Base-by-base conservation (phyloP, 1,284 basidiomycete genomes). In the Coriolopsis trogii region DNA sequence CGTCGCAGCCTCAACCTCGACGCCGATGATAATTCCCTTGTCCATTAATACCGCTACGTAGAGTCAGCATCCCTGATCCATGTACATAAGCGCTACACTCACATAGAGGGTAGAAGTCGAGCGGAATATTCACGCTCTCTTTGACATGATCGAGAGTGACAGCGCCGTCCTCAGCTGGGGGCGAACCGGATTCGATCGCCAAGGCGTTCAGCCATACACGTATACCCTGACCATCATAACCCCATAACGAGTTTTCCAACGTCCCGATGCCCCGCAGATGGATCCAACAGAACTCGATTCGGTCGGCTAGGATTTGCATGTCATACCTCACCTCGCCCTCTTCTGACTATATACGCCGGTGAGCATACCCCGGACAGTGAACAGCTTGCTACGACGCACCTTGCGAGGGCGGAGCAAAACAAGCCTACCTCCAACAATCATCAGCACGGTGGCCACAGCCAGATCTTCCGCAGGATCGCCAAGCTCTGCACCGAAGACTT, bases 221-320 rank as follows among this genome's bases (percentile, higher is more conserved):
- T 65, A 99, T 90, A 10, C 85, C 84, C 52, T 82, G 80, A 1
- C 95, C 97, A 62, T 99, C 96, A 68, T 93, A 99, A 1, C 89
- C 96, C 96, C 96, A 99, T 12, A 99, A 75, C 7, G 95, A 97
- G 71, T 99, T 98, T 66, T 98, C 95, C 25, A 99, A 76, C 2
- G 93, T 87, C 3, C 89, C 91, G 29, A 98, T 93, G 0, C 95
- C 95, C 39, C 90, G 85, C 45, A 98, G 74, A 73, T 98, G 95
- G 37, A 96, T 98, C 96, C 96, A 99, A 71, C 95, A 99, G 66
- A 95, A 95, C 66, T 99, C 96, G 56, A 99, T 93, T 24, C 89
- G 84, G 63, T 98, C 93, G 0, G 95, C 93, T 24, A 99, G 87
- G 37, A 99, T 91, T 65, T 98, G 96, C 82, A 98, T 89, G 70